Percentiles rank a stretch among this genome's conserved stretches.
phyloP scores from a whole-genome alignment of 129 eudicot species.

The Pulicaria dysenterica region DNA sequence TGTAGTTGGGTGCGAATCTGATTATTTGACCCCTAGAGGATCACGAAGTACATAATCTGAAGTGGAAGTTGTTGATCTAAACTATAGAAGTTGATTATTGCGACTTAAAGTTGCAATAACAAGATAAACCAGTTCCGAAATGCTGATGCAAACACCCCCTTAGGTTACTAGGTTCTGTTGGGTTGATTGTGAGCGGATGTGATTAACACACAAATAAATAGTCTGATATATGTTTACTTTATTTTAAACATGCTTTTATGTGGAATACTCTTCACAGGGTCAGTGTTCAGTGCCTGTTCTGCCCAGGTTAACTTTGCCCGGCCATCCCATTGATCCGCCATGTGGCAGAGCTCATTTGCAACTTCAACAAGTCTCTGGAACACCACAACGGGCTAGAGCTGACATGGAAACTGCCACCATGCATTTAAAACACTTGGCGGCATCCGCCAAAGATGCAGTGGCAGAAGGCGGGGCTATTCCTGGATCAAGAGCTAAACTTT shows the following conservation, averaged over 20 bases:
- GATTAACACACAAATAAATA: not conserved
- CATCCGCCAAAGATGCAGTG: slow-evolving; percentile 95
- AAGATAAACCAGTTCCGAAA: not conserved
- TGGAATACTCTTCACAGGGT: slow-evolving; percentile 51
- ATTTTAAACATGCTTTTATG: slow-evolving; percentile 8
- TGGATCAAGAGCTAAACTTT: slow-evolving; percentile 95
- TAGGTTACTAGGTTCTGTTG: too few species aligned
- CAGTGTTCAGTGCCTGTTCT: slow-evolving; percentile 87
- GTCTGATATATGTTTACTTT: not conserved
- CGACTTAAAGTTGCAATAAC: not conserved
- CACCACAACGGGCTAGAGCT: slow-evolving; percentile 46
- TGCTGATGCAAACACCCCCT: not conserved
- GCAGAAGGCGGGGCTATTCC: slow-evolving; percentile 97
- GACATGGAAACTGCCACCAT: slow-evolving; percentile 75
- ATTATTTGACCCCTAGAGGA: not conserved
- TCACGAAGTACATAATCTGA: not conserved
- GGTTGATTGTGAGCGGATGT: too few species aligned
- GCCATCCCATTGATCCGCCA: slow-evolving; percentile 97
- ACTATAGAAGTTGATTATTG: not conserved
- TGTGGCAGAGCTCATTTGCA: slow-evolving; percentile 86
- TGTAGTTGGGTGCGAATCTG: not conserved
- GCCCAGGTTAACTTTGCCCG: slow-evolving; percentile 95
- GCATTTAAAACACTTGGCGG: slow-evolving; percentile 95
- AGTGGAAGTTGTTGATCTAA: not conserved
- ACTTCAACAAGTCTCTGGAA: slow-evolving; percentile 42